Conservation (phyloP, 805 yeast species). For the Jamesozyma rosinii region DNA sequence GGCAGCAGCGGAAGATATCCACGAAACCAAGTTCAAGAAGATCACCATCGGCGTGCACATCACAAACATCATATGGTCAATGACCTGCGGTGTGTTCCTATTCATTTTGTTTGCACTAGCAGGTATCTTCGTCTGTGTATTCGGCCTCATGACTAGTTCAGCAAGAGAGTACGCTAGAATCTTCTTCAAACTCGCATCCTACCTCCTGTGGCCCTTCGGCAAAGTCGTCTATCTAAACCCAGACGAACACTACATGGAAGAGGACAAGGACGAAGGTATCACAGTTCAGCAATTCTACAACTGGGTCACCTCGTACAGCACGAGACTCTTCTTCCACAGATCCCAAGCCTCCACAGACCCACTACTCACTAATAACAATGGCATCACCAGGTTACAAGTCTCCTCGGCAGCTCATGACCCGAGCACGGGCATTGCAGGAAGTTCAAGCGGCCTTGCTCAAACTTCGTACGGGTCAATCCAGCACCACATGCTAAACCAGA, state of each 20-base stretch:
- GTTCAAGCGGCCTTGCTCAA: neutral
- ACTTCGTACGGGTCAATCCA: conserved; percentile 24
- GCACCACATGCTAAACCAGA: conserved; percentile 20
- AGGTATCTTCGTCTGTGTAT: conserved; percentile 34
- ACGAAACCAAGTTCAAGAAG: conserved; percentile 51
- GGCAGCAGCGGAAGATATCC: conserved; percentile 89
- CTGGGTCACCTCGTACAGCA: conserved; percentile 74
- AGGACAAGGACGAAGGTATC: conserved; percentile 84
- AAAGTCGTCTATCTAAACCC: conserved; percentile 68
- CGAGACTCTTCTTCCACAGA: conserved; percentile 61
- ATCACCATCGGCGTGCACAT: conserved; percentile 54
- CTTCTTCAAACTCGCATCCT: conserved; percentile 55
- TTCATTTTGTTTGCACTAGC: conserved; percentile 39
- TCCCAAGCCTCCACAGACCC: conserved; percentile 12
- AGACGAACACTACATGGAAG: conserved; percentile 72
- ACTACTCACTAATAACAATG: neutral
- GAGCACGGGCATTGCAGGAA: neutral
- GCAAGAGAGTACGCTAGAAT: conserved; percentile 55
- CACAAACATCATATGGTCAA: conserved; percentile 66
- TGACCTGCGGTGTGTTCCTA: conserved; percentile 61
- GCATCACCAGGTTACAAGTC: too few species aligned
- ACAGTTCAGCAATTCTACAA: conserved; percentile 73
- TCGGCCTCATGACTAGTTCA: conserved; percentile 36
- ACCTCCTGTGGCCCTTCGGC: conserved; percentile 80
- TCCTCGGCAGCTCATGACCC: neutral